Conservation (phyloP, 2,329 filamentous ascomycete genomes). For the Domatiomyces globalis region DNA sequence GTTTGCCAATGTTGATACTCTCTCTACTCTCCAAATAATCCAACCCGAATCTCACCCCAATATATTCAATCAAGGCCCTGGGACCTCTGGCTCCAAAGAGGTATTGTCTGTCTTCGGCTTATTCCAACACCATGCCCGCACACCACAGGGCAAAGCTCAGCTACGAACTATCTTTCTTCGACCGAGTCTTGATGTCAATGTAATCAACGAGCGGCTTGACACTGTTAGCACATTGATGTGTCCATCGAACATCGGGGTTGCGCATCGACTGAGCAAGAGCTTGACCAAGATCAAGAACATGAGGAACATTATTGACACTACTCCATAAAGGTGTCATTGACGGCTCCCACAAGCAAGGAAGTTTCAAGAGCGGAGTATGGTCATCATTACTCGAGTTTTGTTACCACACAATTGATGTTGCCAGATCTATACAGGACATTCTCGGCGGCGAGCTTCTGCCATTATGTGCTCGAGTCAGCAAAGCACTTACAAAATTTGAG, state of each 20-base stretch:
- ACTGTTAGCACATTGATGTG: constrained; percentile 54
- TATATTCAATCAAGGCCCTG: constrained; percentile 58
- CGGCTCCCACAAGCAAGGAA: constrained; percentile 35
- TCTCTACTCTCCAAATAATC: constrained; percentile 72
- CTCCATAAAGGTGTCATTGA: constrained; percentile 63
- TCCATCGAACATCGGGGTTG: constrained; percentile 48
- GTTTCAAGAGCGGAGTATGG: constrained; percentile 57
- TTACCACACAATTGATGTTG: constrained; percentile 54
- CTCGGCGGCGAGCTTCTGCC: constrained; percentile 31
- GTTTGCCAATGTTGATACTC: constrained; percentile 68
- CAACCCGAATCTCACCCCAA: constrained; percentile 72
- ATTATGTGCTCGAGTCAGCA: constrained; percentile 35
- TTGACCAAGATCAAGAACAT: constrained; percentile 66
- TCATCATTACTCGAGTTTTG: constrained; percentile 58
- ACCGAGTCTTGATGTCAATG: constrained; percentile 52
- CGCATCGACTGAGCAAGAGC: constrained; percentile 44
- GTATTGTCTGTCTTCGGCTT: constrained; percentile 71
- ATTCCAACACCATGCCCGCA: constrained; percentile 60
- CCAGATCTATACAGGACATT: constrained; percentile 47
- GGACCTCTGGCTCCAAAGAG: constrained; percentile 56
- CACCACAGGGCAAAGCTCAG: constrained; percentile 59
- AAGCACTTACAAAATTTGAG: constrained; percentile 43
- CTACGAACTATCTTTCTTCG: constrained; percentile 72
- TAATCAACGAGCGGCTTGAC: constrained; percentile 58
- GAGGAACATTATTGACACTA: constrained; percentile 49